These are phyloP conservation scores for Ensete ventricosum DNA, from an alignment of 176 grass and related monocot species.

Conservation along the genomic window DNA sequence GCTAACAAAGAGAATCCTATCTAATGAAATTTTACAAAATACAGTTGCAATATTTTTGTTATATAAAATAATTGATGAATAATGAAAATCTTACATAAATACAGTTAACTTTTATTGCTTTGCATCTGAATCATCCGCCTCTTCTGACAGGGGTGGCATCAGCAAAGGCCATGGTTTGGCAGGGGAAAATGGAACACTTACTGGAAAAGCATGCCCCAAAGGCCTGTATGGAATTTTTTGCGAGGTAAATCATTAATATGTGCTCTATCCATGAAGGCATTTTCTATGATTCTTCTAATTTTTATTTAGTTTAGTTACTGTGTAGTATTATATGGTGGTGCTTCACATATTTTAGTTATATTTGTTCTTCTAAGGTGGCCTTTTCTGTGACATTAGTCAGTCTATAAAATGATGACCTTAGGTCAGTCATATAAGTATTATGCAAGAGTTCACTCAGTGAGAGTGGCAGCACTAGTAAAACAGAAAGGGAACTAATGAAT, in stretches of 20 bases:
- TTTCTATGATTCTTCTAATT: background rate
- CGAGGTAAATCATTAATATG: conserved; percentile 44
- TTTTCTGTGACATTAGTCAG: background rate
- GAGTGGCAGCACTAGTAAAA: too few relatives aligned
- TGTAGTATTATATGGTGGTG: too few relatives aligned
- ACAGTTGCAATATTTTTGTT: too few relatives aligned
- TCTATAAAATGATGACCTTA: too few relatives aligned
- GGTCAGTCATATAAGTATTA: too few relatives aligned
- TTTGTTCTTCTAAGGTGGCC: background rate
- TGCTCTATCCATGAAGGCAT: background rate
- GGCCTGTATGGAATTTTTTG: conserved; percentile 99
- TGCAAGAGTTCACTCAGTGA: too few relatives aligned
- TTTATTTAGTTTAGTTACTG: too few relatives aligned
- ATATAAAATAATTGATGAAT: too few relatives aligned
- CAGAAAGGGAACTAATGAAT: too few relatives aligned
- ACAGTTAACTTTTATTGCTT: background rate
- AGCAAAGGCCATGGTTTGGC: conserved; percentile 58
- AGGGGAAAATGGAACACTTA: conserved; percentile 88
- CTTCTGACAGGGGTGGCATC: conserved; percentile 59
- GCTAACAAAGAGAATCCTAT: too few relatives aligned
- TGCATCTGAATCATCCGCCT: background rate
- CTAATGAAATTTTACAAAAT: too few relatives aligned
- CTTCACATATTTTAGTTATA: background rate
- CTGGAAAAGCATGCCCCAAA: conserved; percentile 84
- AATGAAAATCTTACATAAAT: too few relatives aligned